These are phyloP conservation scores for Cladosporium phlei DNA, from an alignment of 2,329 filamentous ascomycete species.

Conservation along the genomic window DNA sequence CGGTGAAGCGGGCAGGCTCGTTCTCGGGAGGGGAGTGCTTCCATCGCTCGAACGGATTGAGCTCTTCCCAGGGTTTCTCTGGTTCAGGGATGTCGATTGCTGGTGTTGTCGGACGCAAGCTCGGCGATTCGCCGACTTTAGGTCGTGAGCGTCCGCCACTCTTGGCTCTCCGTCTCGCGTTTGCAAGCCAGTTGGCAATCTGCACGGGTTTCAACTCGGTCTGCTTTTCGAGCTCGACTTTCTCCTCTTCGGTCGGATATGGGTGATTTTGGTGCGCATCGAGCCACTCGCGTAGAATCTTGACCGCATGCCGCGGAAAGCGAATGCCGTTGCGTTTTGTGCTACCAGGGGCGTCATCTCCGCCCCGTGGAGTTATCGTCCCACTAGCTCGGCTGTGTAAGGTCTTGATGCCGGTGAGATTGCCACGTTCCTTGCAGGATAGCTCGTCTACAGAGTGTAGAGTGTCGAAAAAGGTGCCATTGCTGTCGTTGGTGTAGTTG, in stretches of 20 bases:
- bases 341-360: slow-evolving; percentile 32
- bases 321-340: slow-evolving; percentile 55
- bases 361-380: slow-evolving; percentile 16
- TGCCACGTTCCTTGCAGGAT: slow-evolving; percentile 29
- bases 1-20: slow-evolving; percentile 60
- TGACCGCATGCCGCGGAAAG: slow-evolving; percentile 75
- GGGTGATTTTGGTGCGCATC: slow-evolving; percentile 74
- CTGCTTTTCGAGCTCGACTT: slow-evolving; percentile 68
- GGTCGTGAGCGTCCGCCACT: slow-evolving; percentile 57
- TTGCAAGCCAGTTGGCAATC: slow-evolving; percentile 89
- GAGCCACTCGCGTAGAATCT: slow-evolving; percentile 79
- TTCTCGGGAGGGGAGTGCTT: slow-evolving; percentile 64
- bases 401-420: slow-evolving; percentile 35
- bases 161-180: slow-evolving; percentile 79
- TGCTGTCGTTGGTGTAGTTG: slow-evolving; percentile 22
- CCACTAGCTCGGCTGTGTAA: slow-evolving; percentile 25
- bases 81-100: slow-evolving; percentile 68
- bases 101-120: slow-evolving; percentile 55
- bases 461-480: slow-evolving; percentile 41
- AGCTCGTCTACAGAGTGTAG: slow-evolving; percentile 45
- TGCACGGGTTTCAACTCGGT: slow-evolving; percentile 79
- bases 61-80: slow-evolving; percentile 39
- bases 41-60: slow-evolving; percentile 66
- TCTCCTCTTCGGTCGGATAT: slow-evolving; percentile 84
- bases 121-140: slow-evolving; percentile 52